Conservation (phyloP, 1,284 basidiomycete genomes). For the Porogramme epimiltina region DNA sequence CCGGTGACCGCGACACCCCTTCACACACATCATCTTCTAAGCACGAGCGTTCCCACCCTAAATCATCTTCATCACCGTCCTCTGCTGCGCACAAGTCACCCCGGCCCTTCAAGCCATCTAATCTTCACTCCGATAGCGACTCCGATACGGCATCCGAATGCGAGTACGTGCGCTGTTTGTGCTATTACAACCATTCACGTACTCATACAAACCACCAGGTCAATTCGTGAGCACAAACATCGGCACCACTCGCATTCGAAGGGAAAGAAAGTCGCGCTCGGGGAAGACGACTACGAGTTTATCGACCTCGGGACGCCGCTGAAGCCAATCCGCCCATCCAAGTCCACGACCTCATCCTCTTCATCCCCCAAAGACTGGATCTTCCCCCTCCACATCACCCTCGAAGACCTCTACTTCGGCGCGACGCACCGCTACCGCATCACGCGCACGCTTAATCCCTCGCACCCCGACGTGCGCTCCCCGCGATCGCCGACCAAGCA, state of each 20-base stretch:
- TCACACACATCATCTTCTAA: constrained; percentile 12
- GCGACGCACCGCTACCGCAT: constrained; percentile 82
- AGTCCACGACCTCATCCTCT: constrained; percentile 20
- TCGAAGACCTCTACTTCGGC: constrained; percentile 87
- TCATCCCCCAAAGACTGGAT: constrained; percentile 50
- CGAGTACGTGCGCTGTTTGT: constrained; percentile 7
- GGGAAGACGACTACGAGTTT: constrained; percentile 35
- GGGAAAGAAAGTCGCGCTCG: constrained; percentile 25
- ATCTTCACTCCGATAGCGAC: constrained; percentile 17
- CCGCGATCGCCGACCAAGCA: constrained; percentile 35
- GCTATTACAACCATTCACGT: constrained; percentile 9
- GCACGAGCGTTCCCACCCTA: constrained; percentile 11
- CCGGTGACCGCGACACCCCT: constrained; percentile 9
- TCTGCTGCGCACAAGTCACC: constrained; percentile 10
- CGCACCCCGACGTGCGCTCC: neutral
- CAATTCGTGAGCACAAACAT: constrained; percentile 11
- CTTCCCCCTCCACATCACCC: constrained; percentile 73
- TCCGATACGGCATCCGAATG: constrained; percentile 23
- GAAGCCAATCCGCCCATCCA: constrained; percentile 33
- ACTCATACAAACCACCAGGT: constrained; percentile 4
- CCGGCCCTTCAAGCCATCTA: constrained; percentile 9
- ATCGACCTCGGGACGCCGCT: constrained; percentile 36
- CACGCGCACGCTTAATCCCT: constrained; percentile 52
- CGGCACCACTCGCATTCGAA: constrained; percentile 15
- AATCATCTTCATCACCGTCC: constrained; percentile 6